Evolutionary conservation across 1,284 basidiomycete species (phyloP).

Genomic region (Puccinia coronata): DNA sequence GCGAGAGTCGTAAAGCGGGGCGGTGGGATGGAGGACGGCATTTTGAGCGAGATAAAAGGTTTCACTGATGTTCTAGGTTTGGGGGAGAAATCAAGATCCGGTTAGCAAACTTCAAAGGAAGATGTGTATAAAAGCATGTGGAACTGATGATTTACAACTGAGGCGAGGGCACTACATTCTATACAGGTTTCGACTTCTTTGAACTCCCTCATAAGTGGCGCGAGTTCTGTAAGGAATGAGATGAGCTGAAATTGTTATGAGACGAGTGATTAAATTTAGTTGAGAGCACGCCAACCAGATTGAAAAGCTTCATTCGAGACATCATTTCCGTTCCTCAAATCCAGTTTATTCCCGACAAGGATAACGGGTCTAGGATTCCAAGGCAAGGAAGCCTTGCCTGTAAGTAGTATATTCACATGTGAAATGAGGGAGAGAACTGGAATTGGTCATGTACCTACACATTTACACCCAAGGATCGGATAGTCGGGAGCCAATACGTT

Average conservation of each 20-base stretch:
- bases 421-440: background rate
- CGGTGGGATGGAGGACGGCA: conserved; percentile 94
- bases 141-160: conserved; percentile 51
- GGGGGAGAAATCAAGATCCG: background rate
- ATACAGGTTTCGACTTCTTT: conserved; percentile 99
- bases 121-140: background rate
- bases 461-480: conserved; percentile 91
- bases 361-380: conserved; percentile 79
- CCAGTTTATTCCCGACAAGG: conserved; percentile 97
- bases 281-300: conserved; percentile 63
- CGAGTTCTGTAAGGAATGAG: conserved; percentile 64
- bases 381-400: background rate
- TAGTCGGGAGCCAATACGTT: conserved; percentile 97
- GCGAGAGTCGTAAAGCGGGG: conserved; percentile 92
- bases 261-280: background rate
- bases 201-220: conserved; percentile 95
- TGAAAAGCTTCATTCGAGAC: conserved; percentile 93
- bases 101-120: background rate
- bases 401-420: background rate
- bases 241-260: background rate
- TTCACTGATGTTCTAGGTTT: conserved; percentile 81
- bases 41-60: conserved; percentile 99
- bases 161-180: conserved; percentile 81
- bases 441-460: conserved; percentile 61
- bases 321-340: conserved; percentile 77